Evolutionary conservation across 2,329 filamentous ascomycete genomes (phyloP), one percentile per base, ranked within the genome.

Genomic region (Ceratocystis destructans): DNA sequence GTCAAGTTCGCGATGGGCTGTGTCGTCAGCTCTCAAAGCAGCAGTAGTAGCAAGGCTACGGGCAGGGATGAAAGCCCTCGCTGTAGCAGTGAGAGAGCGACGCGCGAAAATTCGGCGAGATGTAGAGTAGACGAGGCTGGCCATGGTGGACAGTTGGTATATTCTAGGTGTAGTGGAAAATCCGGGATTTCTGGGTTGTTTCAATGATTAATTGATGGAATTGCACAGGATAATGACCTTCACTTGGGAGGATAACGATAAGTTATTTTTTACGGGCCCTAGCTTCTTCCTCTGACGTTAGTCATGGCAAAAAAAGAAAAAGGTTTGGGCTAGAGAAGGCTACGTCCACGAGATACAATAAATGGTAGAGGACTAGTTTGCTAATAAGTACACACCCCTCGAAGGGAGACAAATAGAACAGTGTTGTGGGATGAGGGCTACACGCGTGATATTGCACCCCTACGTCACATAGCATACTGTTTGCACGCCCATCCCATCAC

Each of bases 1-100:
- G 57, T 80, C 85, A 68, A 96, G 82, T 71, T 96, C 90, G 48
- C 69, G 62, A 22, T 68, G 80, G 67, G 72, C 67, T 71, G 61
- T 69, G 48, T 69, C 68, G 15, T 53, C 55, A 48, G 71, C 67
- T 64, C 70, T 70, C 45, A 69, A 68, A 20, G 69, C 66, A 8
- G 68, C 64, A 57, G 70, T 71, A 48, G 68, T 70, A 8, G 71
- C 69, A 64, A 74, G 66, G 37, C 69, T 66, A 62, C 66, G 65
- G 55, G 67, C 62, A 33, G 66, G 59, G 70, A 69, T 62, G 68
- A 28, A 10, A 22, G 48, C 20, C 22, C 48, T 25, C 20, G 46
- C 70, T 63, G 33, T 69, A 25, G 61, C 68, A 67, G 69, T 68
- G 61, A 67, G 69, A 37, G 31, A 64, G 62, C 64, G 65, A 48